Evolutionary conservation across 805 yeast genomes (phyloP).

Genomic region (Saccharomycopsis sp.): DNA sequence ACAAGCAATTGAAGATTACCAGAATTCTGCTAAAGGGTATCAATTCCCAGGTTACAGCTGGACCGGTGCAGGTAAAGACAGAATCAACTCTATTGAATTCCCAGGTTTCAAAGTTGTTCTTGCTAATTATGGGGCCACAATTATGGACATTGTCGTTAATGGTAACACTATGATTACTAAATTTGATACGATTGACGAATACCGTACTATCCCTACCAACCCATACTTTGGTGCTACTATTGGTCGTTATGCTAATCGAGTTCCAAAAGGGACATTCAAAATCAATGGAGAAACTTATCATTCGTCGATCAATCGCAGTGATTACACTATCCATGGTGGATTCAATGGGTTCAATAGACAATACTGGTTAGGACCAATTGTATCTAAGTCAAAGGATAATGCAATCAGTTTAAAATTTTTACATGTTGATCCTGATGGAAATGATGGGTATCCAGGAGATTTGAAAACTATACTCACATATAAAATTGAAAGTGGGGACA

Average conservation of each 20-base stretch:
- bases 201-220: constrained; percentile 28
- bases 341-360: constrained; percentile 43
- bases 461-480: constrained; percentile 41
- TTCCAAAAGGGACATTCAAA: constrained; percentile 36
- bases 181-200: constrained; percentile 31
- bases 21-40: constrained; percentile 8
- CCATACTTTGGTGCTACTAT: constrained; percentile 58
- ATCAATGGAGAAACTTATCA: constrained; percentile 36
- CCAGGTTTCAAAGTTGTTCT: constrained; percentile 34
- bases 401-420: constrained; percentile 32
- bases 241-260: constrained; percentile 61
- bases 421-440: constrained; percentile 39
- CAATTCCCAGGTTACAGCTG: constrained; percentile 23
- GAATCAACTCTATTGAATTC: constrained; percentile 28
- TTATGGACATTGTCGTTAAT: constrained; percentile 36
- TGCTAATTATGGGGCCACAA: constrained; percentile 46
- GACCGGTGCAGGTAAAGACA: constrained; percentile 12
- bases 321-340: constrained; percentile 51
- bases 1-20: constrained; percentile 1
- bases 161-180: constrained; percentile 36
- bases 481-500: constrained; percentile 28
- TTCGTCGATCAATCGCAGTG: constrained; percentile 35
- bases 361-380: constrained; percentile 48
- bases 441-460: constrained; percentile 57
- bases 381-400: constrained; percentile 28